Conservation (phyloP, 306 rosid species). For the Cucurbita pepo region DNA sequence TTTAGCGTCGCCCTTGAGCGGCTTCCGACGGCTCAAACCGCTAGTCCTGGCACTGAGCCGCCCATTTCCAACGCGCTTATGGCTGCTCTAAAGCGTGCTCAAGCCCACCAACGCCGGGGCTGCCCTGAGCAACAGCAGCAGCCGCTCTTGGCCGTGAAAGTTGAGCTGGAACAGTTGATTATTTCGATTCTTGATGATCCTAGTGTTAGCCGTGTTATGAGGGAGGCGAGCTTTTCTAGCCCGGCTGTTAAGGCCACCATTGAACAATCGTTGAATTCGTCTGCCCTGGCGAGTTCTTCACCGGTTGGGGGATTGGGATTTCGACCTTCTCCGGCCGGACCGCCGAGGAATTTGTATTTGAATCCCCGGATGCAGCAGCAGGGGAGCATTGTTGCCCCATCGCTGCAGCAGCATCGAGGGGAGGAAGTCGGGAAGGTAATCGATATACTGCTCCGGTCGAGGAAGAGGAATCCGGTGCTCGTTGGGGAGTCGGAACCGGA, state of each 20-base stretch:
- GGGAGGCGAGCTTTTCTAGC: conserved; percentile 86
- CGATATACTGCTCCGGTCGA: conserved; percentile 44
- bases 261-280: conserved; percentile 55
- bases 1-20: conserved; percentile 91
- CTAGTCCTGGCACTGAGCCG: conserved; percentile 51
- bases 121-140: conserved; percentile 97
- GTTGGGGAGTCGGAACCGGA: conserved; percentile 92
- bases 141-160: conserved; percentile 85
- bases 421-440: conserved; percentile 56
- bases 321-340: conserved; percentile 22
- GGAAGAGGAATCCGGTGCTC: conserved; percentile 76
- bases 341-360: conserved; percentile 44
- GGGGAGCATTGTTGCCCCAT: conserved; percentile 22
- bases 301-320: conserved; percentile 49
- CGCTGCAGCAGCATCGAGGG: conserved; percentile 34
- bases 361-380: conserved; percentile 72
- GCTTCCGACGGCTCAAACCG: conserved; percentile 69
- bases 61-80: conserved; percentile 84
- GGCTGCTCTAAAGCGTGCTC: conserved; percentile 94
- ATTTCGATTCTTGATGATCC: conserved; percentile 95
- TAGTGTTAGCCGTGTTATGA: conserved; percentile 89
- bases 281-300: conserved; percentile 26
- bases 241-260: conserved; percentile 85
- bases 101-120: conserved; percentile 94
- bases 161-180: conserved; percentile 82